Conservation (phyloP, 2,329 filamentous ascomycete species). For the Sarocladium strictum region DNA sequence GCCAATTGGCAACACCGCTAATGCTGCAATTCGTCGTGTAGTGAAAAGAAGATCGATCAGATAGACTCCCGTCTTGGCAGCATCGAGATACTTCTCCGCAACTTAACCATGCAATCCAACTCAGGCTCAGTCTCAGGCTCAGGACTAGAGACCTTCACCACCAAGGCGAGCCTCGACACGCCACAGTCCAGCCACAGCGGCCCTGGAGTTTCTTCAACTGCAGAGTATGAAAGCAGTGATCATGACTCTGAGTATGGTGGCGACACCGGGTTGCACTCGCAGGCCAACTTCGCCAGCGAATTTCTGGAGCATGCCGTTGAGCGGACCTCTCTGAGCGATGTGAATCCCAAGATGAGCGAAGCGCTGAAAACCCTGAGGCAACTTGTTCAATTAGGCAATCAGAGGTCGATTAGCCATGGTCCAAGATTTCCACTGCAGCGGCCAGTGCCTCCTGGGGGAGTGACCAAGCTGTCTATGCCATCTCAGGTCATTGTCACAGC, state of each 20-base stretch:
- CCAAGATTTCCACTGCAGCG: slow-evolving; percentile 40
- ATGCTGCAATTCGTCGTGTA: slow-evolving; percentile 21
- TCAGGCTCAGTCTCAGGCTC: slow-evolving; percentile 16
- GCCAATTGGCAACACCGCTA: neutral
- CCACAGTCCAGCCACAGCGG: slow-evolving; percentile 21
- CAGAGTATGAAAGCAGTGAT: slow-evolving; percentile 30
- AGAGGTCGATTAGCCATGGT: slow-evolving; percentile 32
- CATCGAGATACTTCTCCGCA: slow-evolving; percentile 38
- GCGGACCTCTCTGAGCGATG: slow-evolving; percentile 37
- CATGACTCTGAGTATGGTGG: slow-evolving; percentile 38
- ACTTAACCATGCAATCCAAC: slow-evolving; percentile 24
- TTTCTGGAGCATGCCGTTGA: slow-evolving; percentile 48
- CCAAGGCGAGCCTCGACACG: slow-evolving; percentile 15
- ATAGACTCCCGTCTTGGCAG: slow-evolving; percentile 38
- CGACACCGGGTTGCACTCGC: slow-evolving; percentile 42
- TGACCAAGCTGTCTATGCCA: slow-evolving; percentile 49
- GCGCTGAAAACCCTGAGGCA: slow-evolving; percentile 46
- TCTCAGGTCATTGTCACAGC: slow-evolving; percentile 44
- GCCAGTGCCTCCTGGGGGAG: slow-evolving; percentile 36
- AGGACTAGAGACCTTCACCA: neutral
- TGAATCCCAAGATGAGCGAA: slow-evolving; percentile 45
- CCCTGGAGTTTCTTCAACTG: slow-evolving; percentile 15
- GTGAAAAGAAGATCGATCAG: slow-evolving; percentile 47
- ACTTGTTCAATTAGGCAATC: slow-evolving; percentile 45
- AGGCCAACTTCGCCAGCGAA: slow-evolving; percentile 48